These are phyloP conservation scores for Anthracocystis walkeri DNA, from an alignment of 1,284 basidiomycete genomes.

Conservation along the genomic window DNA sequence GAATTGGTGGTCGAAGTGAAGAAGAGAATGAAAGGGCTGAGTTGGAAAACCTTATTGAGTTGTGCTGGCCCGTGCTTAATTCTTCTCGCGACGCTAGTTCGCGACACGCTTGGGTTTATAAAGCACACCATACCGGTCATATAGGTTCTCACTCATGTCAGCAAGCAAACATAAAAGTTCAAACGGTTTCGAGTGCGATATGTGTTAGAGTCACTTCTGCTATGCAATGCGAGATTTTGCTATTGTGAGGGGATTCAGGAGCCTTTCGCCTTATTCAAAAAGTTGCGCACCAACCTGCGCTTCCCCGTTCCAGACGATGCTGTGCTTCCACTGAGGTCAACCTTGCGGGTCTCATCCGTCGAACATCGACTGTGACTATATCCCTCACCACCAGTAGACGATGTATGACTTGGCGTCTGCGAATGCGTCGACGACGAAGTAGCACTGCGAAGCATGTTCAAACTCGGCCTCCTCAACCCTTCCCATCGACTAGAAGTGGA, in stretches of 20 bases:
- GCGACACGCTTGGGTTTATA: neutral
- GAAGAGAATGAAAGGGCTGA: neutral
- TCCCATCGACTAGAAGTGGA: constrained; percentile 33
- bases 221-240: neutral
- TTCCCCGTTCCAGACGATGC: constrained; percentile 8
- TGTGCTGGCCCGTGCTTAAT: constrained; percentile 1
- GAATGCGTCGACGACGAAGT: constrained; percentile 36
- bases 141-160: no score
- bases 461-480: constrained; percentile 31
- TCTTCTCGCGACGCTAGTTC: constrained; percentile 2
- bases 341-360: constrained; percentile 15
- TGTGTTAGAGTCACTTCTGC: no score
- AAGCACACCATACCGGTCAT: neutral
- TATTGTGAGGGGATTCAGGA: neutral
- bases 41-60: no score
- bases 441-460: constrained; percentile 41
- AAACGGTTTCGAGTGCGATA: no score
- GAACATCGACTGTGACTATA: constrained; percentile 24
- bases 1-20: neutral
- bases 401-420: constrained; percentile 26
- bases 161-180: no score
- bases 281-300: constrained; percentile 39
- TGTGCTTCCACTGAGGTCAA: neutral
- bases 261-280: constrained; percentile 45
- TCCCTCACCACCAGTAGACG: constrained; percentile 15